A percentile compares a stretch with the other conserved stretches of the same genome.
These are phyloP conservation scores for Rubia peregrina DNA, from an alignment of 305 asterid species.

Conservation along the genomic window DNA sequence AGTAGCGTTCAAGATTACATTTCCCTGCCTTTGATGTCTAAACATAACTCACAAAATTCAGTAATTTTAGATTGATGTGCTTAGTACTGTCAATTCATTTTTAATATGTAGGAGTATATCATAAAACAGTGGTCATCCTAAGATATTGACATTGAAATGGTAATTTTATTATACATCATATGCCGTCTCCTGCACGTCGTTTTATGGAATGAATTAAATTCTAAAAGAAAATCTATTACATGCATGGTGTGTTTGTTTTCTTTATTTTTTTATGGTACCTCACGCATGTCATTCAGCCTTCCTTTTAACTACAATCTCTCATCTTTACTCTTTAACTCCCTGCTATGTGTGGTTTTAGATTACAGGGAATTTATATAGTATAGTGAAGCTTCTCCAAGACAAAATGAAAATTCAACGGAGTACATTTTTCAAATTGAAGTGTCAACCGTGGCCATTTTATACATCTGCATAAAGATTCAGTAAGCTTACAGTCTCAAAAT, in stretches of 20 bases:
- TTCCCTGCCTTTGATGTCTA: not conserved
- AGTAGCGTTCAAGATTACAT: not conserved
- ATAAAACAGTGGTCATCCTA: not conserved
- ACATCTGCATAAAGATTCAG: slow-evolving; percentile 4
- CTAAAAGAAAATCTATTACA: not conserved
- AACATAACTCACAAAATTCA: not conserved
- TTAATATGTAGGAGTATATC: not conserved
- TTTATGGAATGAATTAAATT: not conserved
- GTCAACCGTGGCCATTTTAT: not conserved
- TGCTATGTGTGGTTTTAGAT: not conserved
- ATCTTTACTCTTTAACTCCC: not conserved
- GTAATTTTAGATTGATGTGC: not conserved
- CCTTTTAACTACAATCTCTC: not conserved
- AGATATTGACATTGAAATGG: not conserved
- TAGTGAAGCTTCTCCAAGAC: not conserved
- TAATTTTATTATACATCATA: not conserved
- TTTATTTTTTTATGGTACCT: not conserved
- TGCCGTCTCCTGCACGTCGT: not conserved
- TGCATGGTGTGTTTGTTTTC: not conserved
- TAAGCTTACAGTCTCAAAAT: slow-evolving; percentile 79
- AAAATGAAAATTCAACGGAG: not conserved
- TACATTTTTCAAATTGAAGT: not conserved
- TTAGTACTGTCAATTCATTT: not conserved
- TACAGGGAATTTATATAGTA: not conserved
- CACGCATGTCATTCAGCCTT: not conserved